Conservation (phyloP, 2,329 filamentous ascomycete species). For the Metarhizium brunneum region DNA sequence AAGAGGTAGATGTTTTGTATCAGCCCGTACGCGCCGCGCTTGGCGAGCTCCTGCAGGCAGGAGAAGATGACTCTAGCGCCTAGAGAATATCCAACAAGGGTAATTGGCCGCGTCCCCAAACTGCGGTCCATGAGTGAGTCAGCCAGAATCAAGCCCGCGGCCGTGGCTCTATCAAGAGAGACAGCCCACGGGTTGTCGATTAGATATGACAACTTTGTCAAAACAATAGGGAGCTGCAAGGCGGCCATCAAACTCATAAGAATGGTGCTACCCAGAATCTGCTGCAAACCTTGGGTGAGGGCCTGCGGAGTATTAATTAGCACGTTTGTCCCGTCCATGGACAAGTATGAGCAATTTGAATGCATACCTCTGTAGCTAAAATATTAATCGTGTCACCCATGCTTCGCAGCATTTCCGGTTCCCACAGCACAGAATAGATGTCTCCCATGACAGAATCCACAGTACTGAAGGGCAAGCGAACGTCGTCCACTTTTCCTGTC, state of each 20-base stretch:
- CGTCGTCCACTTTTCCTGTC: slow-evolving; percentile 95
- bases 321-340: background rate
- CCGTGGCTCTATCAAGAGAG: slow-evolving; percentile 82
- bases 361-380: slow-evolving; percentile 79
- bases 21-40: slow-evolving; percentile 73
- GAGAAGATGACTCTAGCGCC: slow-evolving; percentile 89
- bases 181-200: slow-evolving; percentile 99
- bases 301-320: slow-evolving; percentile 44
- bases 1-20: slow-evolving; percentile 95
- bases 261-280: slow-evolving; percentile 85
- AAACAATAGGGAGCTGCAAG: slow-evolving; percentile 79
- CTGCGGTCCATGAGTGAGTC: slow-evolving; percentile 91
- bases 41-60: slow-evolving; percentile 77
- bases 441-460: slow-evolving; percentile 98
- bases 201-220: slow-evolving; percentile 89
- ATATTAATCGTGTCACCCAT: slow-evolving; percentile 99
- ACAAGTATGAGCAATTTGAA: background rate
- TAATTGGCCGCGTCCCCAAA: slow-evolving; percentile 82
- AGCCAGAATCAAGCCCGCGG: slow-evolving; percentile 83
- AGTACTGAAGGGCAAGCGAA: slow-evolving; percentile 89
- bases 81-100: slow-evolving; percentile 88
- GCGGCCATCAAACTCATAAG: slow-evolving; percentile 86
- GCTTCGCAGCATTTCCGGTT: slow-evolving; percentile 93
- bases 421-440: slow-evolving; percentile 93
- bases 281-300: slow-evolving; percentile 90